A percentile compares a stretch with the other conserved stretches of the same genome.
Conservation (phyloP, 768 basidiomycete genomes). For the Melanogaster broomeanus region DNA sequence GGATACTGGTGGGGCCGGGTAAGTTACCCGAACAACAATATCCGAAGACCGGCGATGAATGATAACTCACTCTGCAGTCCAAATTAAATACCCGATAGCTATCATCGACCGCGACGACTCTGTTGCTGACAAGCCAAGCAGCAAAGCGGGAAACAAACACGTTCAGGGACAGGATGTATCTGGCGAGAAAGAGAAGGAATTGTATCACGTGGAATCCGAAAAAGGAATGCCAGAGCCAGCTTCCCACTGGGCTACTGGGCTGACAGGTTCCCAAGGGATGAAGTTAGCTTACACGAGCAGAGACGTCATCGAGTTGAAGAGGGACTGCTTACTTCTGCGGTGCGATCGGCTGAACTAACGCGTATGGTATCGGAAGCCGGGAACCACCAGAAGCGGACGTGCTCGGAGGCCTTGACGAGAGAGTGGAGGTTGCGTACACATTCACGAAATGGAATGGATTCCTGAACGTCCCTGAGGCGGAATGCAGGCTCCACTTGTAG, state of each 20-base stretch:
- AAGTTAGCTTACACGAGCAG: slow-evolving; percentile 9
- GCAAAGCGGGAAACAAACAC: slow-evolving; percentile 61
- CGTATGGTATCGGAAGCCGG: slow-evolving; percentile 75
- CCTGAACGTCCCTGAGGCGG: slow-evolving; percentile 72
- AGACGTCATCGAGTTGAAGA: slow-evolving; percentile 13
- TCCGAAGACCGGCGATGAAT: background rate
- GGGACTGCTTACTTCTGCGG: slow-evolving; percentile 67
- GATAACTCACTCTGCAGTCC: slow-evolving; percentile 79
- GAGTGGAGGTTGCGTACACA: slow-evolving; percentile 56
- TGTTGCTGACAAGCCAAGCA: slow-evolving; percentile 63
- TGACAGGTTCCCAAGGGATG: slow-evolving; percentile 30
- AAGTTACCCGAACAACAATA: slow-evolving; percentile 4
- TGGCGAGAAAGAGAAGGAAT: slow-evolving; percentile 75
- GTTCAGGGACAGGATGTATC: slow-evolving; percentile 65
- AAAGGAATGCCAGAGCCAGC: slow-evolving; percentile 71
- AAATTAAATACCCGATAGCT: slow-evolving; percentile 88
- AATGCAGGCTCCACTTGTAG: slow-evolving; percentile 83
- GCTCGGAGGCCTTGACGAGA: slow-evolving; percentile 68
- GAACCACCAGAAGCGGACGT: slow-evolving; percentile 96
- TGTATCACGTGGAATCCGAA: slow-evolving; percentile 84
- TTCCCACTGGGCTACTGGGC: slow-evolving; percentile 52
- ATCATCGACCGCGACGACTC: slow-evolving; percentile 68
- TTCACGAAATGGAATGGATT: slow-evolving; percentile 62
- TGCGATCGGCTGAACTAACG: slow-evolving; percentile 73
- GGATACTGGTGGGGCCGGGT: slow-evolving; percentile 62